phyloP scores from a whole-genome alignment of 805 yeast species.

The Yamadazyma phyllophila region DNA sequence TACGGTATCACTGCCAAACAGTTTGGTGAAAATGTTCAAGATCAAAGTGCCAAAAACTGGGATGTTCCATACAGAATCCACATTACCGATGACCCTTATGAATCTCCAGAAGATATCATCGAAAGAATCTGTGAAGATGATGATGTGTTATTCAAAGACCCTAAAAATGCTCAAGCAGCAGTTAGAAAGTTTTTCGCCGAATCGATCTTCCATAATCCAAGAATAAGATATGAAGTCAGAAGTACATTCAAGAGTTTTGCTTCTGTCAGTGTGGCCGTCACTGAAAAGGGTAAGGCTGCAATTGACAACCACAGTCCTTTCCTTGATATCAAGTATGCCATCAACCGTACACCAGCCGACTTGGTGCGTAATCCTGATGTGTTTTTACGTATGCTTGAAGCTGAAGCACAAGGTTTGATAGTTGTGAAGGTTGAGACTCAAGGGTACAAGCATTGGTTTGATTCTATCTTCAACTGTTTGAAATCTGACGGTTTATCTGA shows the following conservation, averaged over 20 bases:
- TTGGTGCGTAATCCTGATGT: constrained; percentile 74
- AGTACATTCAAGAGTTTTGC: constrained; percentile 62
- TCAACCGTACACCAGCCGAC: constrained; percentile 74
- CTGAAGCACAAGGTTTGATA: constrained; percentile 76
- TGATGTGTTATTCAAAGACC: constrained; percentile 53
- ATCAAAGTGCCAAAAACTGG: constrained; percentile 50
- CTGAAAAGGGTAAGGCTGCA: constrained; percentile 68
- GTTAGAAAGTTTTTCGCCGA: constrained; percentile 75
- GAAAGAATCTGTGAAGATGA: constrained; percentile 44
- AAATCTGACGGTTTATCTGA: constrained; percentile 79
- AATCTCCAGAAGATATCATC: constrained; percentile 61
- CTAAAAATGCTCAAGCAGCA: constrained; percentile 64
- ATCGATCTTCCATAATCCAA: constrained; percentile 77
- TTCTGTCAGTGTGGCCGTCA: constrained; percentile 66
- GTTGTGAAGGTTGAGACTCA: constrained; percentile 59
- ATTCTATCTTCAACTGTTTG: constrained; percentile 45
- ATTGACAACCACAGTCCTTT: constrained; percentile 80
- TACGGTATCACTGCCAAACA: constrained; percentile 78
- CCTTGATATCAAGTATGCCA: constrained; percentile 88
- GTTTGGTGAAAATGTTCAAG: constrained; percentile 76
- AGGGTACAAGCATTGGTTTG: constrained; percentile 41
- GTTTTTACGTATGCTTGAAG: constrained; percentile 86
- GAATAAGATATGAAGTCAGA: constrained; percentile 68
- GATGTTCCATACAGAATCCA: constrained; percentile 56
- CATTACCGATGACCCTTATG: constrained; percentile 64